These are phyloP conservation scores for Cercospora brassicicola DNA, from an alignment of 2,329 filamentous ascomycete species.

Conservation along the genomic window DNA sequence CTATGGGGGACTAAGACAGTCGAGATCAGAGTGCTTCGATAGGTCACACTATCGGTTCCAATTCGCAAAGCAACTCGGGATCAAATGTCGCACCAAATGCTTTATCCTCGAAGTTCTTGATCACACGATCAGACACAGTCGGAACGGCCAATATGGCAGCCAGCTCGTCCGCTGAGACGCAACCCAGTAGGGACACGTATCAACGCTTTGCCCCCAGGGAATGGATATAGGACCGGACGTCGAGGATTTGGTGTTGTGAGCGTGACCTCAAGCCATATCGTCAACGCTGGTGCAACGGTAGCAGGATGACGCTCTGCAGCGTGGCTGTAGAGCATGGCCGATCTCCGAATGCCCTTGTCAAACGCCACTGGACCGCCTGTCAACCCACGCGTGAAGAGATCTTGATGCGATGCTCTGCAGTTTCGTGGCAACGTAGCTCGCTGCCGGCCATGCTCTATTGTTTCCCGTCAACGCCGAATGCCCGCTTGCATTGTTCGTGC, in stretches of 20 bases:
- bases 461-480: conserved; percentile 5
- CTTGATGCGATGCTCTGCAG: not conserved
- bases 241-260: not conserved
- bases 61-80: not conserved
- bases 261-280: not conserved
- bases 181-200: not conserved
- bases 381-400: conserved; percentile 3
- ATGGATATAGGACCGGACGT: not conserved
- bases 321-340: not conserved
- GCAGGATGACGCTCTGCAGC: not conserved
- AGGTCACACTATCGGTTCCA: not conserved
- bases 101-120: not conserved
- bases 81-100: not conserved
- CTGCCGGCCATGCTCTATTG: conserved; percentile 1
- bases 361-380: not conserved
- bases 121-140: not conserved
- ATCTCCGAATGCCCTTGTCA: not conserved
- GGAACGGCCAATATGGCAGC: not conserved
- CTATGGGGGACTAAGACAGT: not conserved
- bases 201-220: not conserved
- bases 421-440: not conserved
- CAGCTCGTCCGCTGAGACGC: not conserved
- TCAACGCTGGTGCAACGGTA: not conserved
- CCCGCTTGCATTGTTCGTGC: not conserved
- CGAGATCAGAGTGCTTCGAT: not conserved